phyloP scores from a whole-genome alignment of 2,329 filamentous ascomycete species.

The Sclerotinia subarctica region DNA sequence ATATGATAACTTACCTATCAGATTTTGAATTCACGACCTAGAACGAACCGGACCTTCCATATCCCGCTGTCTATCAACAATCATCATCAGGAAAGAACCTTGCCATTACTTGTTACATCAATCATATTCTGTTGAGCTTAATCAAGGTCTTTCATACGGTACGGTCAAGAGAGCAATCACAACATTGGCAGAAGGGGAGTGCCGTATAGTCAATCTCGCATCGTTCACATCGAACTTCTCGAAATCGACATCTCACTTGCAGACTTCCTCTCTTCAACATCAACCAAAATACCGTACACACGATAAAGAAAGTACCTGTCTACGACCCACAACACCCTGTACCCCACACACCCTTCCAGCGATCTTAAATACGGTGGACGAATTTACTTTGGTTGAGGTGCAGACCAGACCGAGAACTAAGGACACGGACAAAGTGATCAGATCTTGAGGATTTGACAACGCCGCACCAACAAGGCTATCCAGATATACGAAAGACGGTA shows the following conservation, averaged over 20 bases:
- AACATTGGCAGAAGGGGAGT: neutral
- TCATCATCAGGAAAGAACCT: neutral
- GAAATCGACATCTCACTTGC: neutral
- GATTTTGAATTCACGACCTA: neutral
- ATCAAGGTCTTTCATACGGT: neutral
- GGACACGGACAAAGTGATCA: slow-evolving; percentile 16
- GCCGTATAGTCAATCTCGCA: neutral
- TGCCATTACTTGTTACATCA: neutral
- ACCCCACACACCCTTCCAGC: slow-evolving; percentile 17
- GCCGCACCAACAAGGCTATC: slow-evolving; percentile 16
- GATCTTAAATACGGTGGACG: slow-evolving; percentile 14
- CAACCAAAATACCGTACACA: neutral
- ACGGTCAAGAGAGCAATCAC: neutral
- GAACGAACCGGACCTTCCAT: neutral
- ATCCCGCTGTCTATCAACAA: neutral
- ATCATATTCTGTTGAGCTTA: neutral
- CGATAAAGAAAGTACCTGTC: slow-evolving; percentile 6
- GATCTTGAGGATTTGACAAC: slow-evolving; percentile 17
- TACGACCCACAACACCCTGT: slow-evolving; percentile 7
- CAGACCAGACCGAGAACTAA: slow-evolving; percentile 12
- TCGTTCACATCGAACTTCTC: neutral
- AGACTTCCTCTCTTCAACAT: neutral
- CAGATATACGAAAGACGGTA: slow-evolving; percentile 12
- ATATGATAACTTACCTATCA: neutral
- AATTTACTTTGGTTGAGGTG: slow-evolving; percentile 1